Evolutionary conservation across 1,139 yeast species (phyloP), one percentile per base, ranked within the genome.

Genomic region (Candida anutae): DNA sequence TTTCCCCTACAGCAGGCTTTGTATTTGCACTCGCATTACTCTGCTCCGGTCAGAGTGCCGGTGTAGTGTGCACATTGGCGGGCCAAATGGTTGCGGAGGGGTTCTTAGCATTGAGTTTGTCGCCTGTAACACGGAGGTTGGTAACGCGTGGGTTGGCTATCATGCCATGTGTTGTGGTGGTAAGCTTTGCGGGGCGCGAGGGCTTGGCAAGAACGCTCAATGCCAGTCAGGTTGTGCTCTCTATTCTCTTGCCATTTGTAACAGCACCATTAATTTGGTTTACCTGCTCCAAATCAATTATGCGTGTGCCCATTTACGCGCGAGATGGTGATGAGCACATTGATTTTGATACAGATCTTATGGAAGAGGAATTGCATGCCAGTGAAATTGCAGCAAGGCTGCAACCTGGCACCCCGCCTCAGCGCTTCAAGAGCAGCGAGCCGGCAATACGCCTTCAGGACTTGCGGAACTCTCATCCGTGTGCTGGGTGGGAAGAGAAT

Each of bases 1-100:
- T 90, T 25, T 83, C 95, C 1, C 79, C 83, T n/a, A 79, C 87
- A 2, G 97, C 97, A 0, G 98, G 97, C 4, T 65, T 85, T 18
- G 77, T 90, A 1, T 90, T 90, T 61, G 96, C 96, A 2, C 58
- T 87, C 25, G 97, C 97, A 1, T 70, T 90, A 53, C 62, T 90
- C 29, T 87, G 88, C 48, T 82, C 95, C n/a, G 98, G 98, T 13
- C 95, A 88, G 50, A 82, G 95, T 46, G 97, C 98, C 2, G 97
- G 98, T 27, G 83, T 93, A 17, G 95, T 90, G n/a, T 90, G 96
- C 47, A 90, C 98, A 0, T 68, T 90, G 47, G 94, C 97, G 1
- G 96, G 98, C 13, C 98, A 90, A 52, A 85, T 88, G 75, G 95
- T 90, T 2, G 77, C 87, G 45, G 97, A 90, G 50, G 98, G 98